phyloP scores from a whole-genome alignment of 495 filamentous ascomycete species.

The Penicillium riverlandense region DNA sequence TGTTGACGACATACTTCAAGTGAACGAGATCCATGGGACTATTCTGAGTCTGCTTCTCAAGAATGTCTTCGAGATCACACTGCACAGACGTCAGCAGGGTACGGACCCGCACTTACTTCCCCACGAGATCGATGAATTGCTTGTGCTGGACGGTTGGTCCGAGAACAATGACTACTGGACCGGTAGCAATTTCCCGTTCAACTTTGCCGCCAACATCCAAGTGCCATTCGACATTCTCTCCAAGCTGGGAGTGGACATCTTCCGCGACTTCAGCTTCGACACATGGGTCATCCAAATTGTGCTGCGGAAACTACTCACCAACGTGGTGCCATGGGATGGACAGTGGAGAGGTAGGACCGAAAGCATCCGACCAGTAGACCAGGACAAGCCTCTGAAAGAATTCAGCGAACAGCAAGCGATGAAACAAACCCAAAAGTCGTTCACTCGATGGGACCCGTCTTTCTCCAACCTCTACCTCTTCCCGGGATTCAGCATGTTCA shows the following conservation, averaged over 20 bases:
- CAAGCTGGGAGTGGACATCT: constrained; percentile 31
- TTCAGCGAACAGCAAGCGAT: too few species aligned
- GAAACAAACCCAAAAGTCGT: constrained; percentile 3
- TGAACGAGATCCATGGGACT: constrained; percentile 22
- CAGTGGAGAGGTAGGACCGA: constrained; percentile 4
- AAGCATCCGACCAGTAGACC: not conserved
- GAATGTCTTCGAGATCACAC: constrained; percentile 29
- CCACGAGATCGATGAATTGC: constrained; percentile 27
- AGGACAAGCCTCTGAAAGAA: constrained; percentile 1
- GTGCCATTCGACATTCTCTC: constrained; percentile 29
- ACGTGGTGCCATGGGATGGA: constrained; percentile 21
- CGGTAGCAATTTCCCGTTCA: constrained; percentile 22
- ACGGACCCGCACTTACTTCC: constrained; percentile 13
- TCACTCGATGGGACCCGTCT: constrained; percentile 9
- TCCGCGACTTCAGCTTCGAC: constrained; percentile 28
- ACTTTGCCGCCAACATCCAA: constrained; percentile 24
- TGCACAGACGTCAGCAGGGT: constrained; percentile 14
- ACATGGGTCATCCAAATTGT: constrained; percentile 32
- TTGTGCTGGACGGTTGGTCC: constrained; percentile 12
- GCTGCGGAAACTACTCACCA: constrained; percentile 21
- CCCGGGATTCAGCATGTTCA: constrained; percentile 28
- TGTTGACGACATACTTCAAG: too few species aligned
- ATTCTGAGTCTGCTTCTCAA: constrained; percentile 23
- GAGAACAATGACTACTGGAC: constrained; percentile 3
- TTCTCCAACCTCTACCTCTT: constrained; percentile 23